These are phyloP conservation scores for Pyrrhoderma noxium DNA, from an alignment of 1,284 basidiomycete species.

Conservation along the genomic window DNA sequence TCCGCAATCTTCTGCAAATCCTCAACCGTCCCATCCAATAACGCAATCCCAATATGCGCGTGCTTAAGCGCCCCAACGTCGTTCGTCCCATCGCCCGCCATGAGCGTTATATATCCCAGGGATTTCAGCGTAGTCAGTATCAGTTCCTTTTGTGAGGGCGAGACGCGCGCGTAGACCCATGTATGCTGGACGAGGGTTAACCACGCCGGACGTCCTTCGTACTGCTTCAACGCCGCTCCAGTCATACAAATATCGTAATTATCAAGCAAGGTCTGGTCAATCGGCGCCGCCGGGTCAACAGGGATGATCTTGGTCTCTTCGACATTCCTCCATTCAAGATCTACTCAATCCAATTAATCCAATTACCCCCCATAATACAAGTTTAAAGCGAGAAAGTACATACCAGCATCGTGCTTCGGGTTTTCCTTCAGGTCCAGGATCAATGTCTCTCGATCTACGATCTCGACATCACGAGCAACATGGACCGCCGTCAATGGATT, in stretches of 20 bases:
- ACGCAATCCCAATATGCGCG: constrained; percentile 89
- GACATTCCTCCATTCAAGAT: constrained; percentile 88
- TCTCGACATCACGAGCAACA: constrained; percentile 91
- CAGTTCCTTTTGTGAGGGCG: constrained; percentile 90
- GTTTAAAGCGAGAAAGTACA: constrained; percentile 39
- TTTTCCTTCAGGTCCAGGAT: constrained; percentile 88
- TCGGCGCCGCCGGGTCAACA: constrained; percentile 67
- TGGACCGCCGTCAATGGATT: constrained; percentile 93
- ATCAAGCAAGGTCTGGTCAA: constrained; percentile 72
- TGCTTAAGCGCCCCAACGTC: constrained; percentile 96
- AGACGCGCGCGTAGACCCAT: constrained; percentile 96
- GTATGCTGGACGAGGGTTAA: constrained; percentile 80
- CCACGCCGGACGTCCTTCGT: constrained; percentile 60
- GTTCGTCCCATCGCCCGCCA: constrained; percentile 97
- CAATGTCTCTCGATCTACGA: constrained; percentile 87
- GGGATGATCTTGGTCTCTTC: constrained; percentile 84
- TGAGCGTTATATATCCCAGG: constrained; percentile 85
- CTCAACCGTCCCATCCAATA: constrained; percentile 85
- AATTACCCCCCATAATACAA: not conserved
- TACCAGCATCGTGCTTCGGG: constrained; percentile 42
- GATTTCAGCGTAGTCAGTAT: constrained; percentile 85
- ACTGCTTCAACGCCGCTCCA: constrained; percentile 84
- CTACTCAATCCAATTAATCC: constrained; percentile 29
- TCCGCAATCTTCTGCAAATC: constrained; percentile 92
- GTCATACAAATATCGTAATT: constrained; percentile 93